Evolutionary conservation across 2,329 filamentous ascomycete genomes (phyloP), one percentile per base, ranked within the genome.

Genomic region (Fonsecaea monophora): DNA sequence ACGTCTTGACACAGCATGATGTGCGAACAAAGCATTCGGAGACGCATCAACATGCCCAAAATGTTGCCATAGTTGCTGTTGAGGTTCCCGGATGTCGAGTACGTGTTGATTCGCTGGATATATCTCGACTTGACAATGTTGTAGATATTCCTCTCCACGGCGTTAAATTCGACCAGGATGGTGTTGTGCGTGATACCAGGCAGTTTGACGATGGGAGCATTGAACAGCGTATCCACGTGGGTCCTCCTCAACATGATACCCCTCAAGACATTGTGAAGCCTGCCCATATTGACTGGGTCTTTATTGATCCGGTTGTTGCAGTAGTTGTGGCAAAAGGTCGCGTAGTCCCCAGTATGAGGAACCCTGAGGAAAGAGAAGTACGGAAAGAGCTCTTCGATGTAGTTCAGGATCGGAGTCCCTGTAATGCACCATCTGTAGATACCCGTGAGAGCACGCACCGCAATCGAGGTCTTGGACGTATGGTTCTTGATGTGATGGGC

Each of bases 161-260:
- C 66, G 13, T 84, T 86, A 74, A 88, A 86, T 0, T 83, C 71
- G 0, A 86, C 76, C 68, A 73, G 75, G 4, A 81, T 70, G 0
- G 81, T 81, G 1, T 72, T 73, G 60, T 84, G 78, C 7, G 76
- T 76, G 0, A 86, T 82, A 13, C 76, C 74, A 0, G 86, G 87
- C 0, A 89, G 77, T 8, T 81, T 83, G 15, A 89, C 73, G 1
- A 89, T 82, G 0, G 85, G 83, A 0, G 80, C 76, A 1, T 81
- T 79, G 67, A 89, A 85, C 15, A 89, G 77, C 0, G 75, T 80
- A 62, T 86, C 84, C 1, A 76, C 75, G 73, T 88, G 85, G 0
- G 85, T 87, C 5, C 85, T 80, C 4, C 86, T 79, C 15, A 86
- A 79, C 82, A 88, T 85, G 61, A 85, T 81, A 4, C 72, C 67